Conservation (phyloP, 1,284 basidiomycete genomes). For the Cystobasidiaceae sp. region DNA sequence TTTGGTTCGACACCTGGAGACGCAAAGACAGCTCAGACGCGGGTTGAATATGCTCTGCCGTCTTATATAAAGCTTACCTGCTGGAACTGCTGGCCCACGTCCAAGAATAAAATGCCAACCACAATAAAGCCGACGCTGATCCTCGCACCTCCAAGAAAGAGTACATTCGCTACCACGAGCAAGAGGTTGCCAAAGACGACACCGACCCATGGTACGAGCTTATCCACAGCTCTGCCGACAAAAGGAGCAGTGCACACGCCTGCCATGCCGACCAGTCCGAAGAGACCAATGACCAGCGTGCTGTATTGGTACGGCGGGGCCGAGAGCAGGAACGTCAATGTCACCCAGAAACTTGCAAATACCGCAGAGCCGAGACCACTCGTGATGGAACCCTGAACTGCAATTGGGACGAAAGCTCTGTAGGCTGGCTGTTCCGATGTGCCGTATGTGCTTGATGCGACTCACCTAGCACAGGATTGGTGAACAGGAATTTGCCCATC, state of each 20-base stretch:
- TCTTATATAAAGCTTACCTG: constrained; percentile 44
- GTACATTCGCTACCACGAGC: constrained; percentile 43
- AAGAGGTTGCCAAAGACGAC: constrained; percentile 53
- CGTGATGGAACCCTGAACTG: constrained; percentile 22
- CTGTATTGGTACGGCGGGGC: constrained; percentile 57
- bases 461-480: constrained; percentile 60
- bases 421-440: too few species aligned
- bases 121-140: constrained; percentile 58
- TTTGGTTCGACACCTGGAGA: constrained; percentile 14
- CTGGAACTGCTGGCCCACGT: constrained; percentile 52
- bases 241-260: constrained; percentile 62
- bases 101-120: constrained; percentile 52
- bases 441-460: too few species aligned
- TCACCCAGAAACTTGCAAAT: constrained; percentile 64
- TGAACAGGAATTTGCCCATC: constrained; percentile 57
- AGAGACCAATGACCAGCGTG: constrained; percentile 63
- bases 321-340: constrained; percentile 64
- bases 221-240: constrained; percentile 59
- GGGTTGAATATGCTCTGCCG: constrained; percentile 46
- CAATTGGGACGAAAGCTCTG: too few species aligned
- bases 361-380: constrained; percentile 44
- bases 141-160: constrained; percentile 58
- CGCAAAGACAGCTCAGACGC: constrained; percentile 44
- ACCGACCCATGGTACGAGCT: constrained; percentile 62
- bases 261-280: constrained; percentile 63